Conservation (phyloP, 2,329 filamentous ascomycete species). For the Esteya vermicola region DNA sequence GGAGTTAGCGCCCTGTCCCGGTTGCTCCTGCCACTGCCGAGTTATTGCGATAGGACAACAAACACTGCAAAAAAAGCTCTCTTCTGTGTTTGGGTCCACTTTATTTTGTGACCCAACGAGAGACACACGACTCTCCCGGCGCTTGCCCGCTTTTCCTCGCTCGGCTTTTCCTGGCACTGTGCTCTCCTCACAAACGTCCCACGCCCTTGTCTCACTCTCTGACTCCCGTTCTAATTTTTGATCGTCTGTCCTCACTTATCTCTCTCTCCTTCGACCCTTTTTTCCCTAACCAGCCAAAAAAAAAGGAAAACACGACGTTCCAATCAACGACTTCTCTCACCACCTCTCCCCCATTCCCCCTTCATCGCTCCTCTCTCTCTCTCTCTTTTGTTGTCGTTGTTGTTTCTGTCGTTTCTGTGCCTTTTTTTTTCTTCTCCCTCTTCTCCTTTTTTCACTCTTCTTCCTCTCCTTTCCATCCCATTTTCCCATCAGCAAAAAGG, state of each 20-base stretch:
- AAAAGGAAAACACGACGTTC: neutral
- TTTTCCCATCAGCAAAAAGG: neutral
- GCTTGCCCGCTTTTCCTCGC: neutral
- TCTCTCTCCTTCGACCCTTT: neutral
- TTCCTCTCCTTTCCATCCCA: too few relatives aligned
- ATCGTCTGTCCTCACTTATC: neutral
- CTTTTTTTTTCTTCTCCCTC: neutral
- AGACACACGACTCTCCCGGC: constrained; percentile 1
- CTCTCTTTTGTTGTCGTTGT: neutral
- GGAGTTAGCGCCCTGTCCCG: too few relatives aligned
- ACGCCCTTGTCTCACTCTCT: constrained; percentile 1
- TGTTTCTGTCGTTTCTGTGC: neutral
- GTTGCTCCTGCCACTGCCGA: neutral
- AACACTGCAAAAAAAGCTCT: neutral
- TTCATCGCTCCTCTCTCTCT: neutral
- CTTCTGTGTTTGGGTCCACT: neutral
- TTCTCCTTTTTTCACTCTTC: neutral
- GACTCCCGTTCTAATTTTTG: constrained; percentile 1
- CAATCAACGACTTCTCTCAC: neutral
- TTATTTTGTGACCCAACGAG: neutral
- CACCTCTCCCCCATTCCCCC: neutral
- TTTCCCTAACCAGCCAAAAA: neutral
- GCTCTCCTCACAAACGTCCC: neutral
- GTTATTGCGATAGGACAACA: neutral
- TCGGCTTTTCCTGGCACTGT: neutral